Percentiles rank a stretch among this genome's conserved stretches.
These are phyloP conservation scores for Dimocarpus longan DNA, from an alignment of 345 rosid genomes.

Conservation along the genomic window DNA sequence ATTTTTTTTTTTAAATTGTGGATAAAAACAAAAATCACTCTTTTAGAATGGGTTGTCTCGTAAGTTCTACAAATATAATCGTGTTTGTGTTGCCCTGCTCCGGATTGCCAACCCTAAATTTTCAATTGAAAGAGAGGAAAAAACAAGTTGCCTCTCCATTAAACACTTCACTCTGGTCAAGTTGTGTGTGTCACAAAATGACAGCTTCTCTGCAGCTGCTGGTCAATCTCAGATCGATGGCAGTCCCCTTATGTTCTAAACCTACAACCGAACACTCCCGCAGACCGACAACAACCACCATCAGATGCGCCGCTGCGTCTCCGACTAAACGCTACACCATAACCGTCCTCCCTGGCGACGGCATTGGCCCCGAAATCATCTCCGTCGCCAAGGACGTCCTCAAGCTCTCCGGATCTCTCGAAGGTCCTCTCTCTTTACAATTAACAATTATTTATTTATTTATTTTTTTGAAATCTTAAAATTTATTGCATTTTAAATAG, in stretches of 20 bases:
- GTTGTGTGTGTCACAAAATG: slow-evolving; percentile 12
- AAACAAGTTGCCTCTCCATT: no score
- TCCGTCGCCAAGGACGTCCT: slow-evolving; percentile 76
- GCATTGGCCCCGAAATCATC: slow-evolving; percentile 96
- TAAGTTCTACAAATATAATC: no score
- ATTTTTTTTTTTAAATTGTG: no score
- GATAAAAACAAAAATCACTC: no score
- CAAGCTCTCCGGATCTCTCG: slow-evolving; percentile 66
- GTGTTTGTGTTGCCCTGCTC: no score
- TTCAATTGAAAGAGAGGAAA: no score
- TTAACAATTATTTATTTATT: neutral
- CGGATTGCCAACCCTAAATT: no score
- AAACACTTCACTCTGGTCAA: no score
- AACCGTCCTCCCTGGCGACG: slow-evolving; percentile 92
- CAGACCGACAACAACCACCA: slow-evolving; percentile 32
- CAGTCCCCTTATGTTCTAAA: slow-evolving; percentile 31
- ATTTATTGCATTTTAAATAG: slow-evolving; percentile 28
- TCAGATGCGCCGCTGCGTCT: slow-evolving; percentile 58
- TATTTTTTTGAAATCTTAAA: no score
- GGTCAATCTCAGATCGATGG: slow-evolving; percentile 34
- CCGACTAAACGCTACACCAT: slow-evolving; percentile 60
- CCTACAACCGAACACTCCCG: slow-evolving; percentile 30
- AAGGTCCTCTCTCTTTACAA: slow-evolving; percentile 49
- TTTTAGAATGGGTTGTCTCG: no score
- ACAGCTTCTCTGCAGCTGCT: slow-evolving; percentile 48